phyloP scores from a whole-genome alignment of 495 filamentous ascomycete species.

The Trichoderma reesei region DNA sequence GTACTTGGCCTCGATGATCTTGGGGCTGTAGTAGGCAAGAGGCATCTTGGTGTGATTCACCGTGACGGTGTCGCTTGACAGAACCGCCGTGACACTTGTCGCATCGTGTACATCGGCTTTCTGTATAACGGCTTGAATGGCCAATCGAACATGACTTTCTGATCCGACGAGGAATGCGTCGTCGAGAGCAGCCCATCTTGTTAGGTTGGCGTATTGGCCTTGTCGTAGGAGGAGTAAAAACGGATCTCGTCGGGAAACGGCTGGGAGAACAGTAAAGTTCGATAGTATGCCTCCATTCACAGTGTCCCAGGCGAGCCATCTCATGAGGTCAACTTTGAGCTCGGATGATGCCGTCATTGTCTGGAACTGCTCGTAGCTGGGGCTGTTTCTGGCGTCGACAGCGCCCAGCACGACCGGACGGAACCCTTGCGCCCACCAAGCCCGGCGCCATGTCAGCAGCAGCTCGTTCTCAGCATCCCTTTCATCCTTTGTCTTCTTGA shows the following conservation, averaged over 20 bases:
- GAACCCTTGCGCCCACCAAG: slow-evolving; percentile 93
- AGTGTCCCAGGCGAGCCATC: slow-evolving; percentile 88
- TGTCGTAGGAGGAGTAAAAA: slow-evolving; percentile 61
- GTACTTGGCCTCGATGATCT: slow-evolving; percentile 53
- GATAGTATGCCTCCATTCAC: slow-evolving; percentile 82
- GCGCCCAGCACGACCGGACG: slow-evolving; percentile 70
- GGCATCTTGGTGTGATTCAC: slow-evolving; percentile 52
- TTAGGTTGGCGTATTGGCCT: slow-evolving; percentile 62
- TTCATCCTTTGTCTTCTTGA: slow-evolving; percentile 48
- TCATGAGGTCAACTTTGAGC: slow-evolving; percentile 62
- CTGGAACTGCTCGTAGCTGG: slow-evolving; percentile 62
- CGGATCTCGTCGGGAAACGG: slow-evolving; percentile 67
- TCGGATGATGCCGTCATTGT: slow-evolving; percentile 37
- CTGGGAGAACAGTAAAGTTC: slow-evolving; percentile 73
- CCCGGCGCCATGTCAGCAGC: slow-evolving; percentile 78
- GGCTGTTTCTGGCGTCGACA: slow-evolving; percentile 79
- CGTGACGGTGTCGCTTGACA: slow-evolving; percentile 48
- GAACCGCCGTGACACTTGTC: slow-evolving; percentile 48
- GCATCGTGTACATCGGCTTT: slow-evolving; percentile 43
- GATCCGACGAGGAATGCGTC: slow-evolving; percentile 67
- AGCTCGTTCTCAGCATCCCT: slow-evolving; percentile 67
- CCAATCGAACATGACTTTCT: slow-evolving; percentile 52
- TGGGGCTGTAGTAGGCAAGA: slow-evolving; percentile 69
- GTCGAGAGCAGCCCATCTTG: slow-evolving; percentile 62
- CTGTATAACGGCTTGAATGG: slow-evolving; percentile 54